Percentiles rank a stretch among this genome's conserved stretches.
Evolutionary conservation across 768 basidiomycete genomes (phyloP).

Genomic region (Tulasnella sp.): DNA sequence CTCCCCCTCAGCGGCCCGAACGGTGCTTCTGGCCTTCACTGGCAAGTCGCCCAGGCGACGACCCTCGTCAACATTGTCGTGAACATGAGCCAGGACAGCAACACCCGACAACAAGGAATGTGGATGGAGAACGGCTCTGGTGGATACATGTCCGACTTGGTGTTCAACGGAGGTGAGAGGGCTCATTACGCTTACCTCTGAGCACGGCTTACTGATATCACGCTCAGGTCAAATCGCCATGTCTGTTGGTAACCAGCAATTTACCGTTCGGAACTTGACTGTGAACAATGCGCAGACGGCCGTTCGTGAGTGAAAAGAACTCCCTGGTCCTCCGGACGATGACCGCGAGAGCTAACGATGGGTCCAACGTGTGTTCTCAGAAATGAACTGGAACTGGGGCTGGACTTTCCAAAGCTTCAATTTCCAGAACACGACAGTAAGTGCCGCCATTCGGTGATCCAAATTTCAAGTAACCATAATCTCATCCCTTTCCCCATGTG

Average conservation of each 20-base stretch:
- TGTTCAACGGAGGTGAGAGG: constrained; percentile 31
- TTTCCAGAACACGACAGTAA: constrained; percentile 34
- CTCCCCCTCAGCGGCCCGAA: background rate
- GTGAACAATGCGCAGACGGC: constrained; percentile 43
- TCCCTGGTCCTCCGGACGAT: no score
- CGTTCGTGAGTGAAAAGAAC: background rate
- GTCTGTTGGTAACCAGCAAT: constrained; percentile 27
- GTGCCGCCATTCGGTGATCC: background rate
- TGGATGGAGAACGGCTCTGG: constrained; percentile 24
- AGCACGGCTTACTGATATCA: background rate
- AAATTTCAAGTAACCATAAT: background rate
- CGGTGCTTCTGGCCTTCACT: constrained; percentile 51
- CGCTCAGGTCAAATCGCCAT: background rate
- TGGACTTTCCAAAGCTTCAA: constrained; percentile 49
- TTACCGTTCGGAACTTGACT: constrained; percentile 45
- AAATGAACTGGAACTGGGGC: constrained; percentile 27
- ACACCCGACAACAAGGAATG: constrained; percentile 61
- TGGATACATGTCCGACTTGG: constrained; percentile 27
- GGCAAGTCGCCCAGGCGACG: constrained; percentile 77
- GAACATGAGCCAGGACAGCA: constrained; percentile 57
- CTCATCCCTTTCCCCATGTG: constrained; percentile 23
- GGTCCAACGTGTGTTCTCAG: background rate
- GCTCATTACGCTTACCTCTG: constrained; percentile 34
- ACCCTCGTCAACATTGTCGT: constrained; percentile 65
- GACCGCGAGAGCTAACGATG: no score